Conservation (phyloP, 371 early-diverging fungal species). For the Mortierella sp. region DNA sequence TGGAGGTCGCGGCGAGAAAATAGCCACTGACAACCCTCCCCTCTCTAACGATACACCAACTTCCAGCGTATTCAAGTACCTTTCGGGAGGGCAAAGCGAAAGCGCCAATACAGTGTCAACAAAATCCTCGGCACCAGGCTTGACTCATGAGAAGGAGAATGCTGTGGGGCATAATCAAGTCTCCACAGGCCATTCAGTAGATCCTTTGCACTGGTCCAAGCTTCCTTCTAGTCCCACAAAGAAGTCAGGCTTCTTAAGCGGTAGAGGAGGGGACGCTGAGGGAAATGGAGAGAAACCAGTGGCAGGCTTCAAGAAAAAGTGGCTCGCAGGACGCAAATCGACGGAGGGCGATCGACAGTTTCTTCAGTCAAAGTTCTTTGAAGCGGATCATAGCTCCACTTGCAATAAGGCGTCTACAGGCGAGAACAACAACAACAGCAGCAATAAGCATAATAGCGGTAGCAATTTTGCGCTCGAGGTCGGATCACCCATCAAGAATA, state of each 20-base stretch:
- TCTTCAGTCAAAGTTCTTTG: constrained; percentile 6
- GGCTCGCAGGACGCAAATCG: constrained; percentile 34
- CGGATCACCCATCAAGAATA: neutral
- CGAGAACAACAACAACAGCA: constrained; percentile 14
- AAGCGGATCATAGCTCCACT: neutral
- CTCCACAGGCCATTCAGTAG: neutral
- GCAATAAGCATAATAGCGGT: constrained; percentile 9
- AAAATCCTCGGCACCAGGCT: neutral
- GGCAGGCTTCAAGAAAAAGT: constrained; percentile 22
- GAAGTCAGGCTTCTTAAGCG: neutral
- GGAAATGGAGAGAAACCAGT: neutral
- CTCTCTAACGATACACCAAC: too few species aligned
- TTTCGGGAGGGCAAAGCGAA: too few species aligned
- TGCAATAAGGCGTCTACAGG: neutral
- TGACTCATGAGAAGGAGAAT: neutral
- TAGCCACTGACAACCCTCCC: too few species aligned
- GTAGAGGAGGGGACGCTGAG: neutral
- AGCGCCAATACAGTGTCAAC: neutral
- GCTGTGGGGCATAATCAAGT: neutral
- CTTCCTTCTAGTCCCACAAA: constrained; percentile 1
- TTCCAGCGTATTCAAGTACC: too few species aligned
- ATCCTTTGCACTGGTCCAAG: constrained; percentile 15
- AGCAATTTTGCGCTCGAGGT: neutral
- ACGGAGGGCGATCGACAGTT: constrained; percentile 9
- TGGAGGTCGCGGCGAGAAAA: neutral